Evolutionary conservation across 108 stramenopile genomes (phyloP).

Genomic region (Asterionellopsis glacialis): DNA sequence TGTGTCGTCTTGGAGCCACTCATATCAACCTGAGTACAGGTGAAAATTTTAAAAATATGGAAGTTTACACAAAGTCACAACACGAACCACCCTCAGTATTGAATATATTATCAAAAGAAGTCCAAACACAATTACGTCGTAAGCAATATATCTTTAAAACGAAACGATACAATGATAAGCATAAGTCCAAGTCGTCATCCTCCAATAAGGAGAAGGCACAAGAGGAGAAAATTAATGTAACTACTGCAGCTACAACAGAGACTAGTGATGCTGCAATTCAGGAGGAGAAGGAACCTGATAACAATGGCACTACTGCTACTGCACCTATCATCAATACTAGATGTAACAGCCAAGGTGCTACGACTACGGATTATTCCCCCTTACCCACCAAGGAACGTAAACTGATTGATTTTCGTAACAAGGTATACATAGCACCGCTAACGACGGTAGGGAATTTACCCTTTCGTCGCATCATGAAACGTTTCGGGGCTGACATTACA

Average conservation of each 20-base stretch:
- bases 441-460: slow-evolving; percentile 99
- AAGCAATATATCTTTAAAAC: slow-evolving; percentile 78
- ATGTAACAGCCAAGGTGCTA: slow-evolving; percentile 5
- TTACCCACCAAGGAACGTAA: slow-evolving; percentile 38
- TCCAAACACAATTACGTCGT: slow-evolving; percentile 58
- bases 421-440: slow-evolving; percentile 97
- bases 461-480: slow-evolving; percentile 94
- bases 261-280: too few species aligned
- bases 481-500: slow-evolving; percentile 96
- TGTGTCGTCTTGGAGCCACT: slow-evolving; percentile 55
- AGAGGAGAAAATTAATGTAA: slow-evolving; percentile 3
- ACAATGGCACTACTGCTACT: too few species aligned
- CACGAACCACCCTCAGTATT: slow-evolving; percentile 12
- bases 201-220: slow-evolving; percentile 7
- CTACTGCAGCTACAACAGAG: neutral
- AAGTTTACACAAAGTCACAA: neutral
- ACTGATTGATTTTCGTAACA: slow-evolving; percentile 88
- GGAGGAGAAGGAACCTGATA: too few species aligned
- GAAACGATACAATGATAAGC: slow-evolving; percentile 32
- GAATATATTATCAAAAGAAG: slow-evolving; percentile 56
- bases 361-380: slow-evolving; percentile 1
- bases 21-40: slow-evolving; percentile 76
- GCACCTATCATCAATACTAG: too few species aligned
- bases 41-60: slow-evolving; percentile 43
- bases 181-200: too few species aligned